These are phyloP conservation scores for Vitis riparia DNA, from an alignment of 164 flowering plant genomes.

Conservation along the genomic window DNA sequence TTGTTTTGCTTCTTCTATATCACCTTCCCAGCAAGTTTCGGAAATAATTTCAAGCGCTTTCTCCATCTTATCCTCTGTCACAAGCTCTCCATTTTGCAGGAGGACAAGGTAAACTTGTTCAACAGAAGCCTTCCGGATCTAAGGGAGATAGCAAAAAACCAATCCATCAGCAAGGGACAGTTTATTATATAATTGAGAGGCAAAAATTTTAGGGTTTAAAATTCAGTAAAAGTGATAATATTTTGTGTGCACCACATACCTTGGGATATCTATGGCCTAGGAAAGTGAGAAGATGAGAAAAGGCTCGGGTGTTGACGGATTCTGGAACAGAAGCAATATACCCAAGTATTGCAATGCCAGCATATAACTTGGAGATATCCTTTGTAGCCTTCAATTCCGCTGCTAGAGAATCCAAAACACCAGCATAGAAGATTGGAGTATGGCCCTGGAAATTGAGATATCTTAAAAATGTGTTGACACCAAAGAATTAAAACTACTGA, in stretches of 20 bases:
- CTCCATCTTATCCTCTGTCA: no score
- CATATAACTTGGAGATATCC: slow-evolving; percentile 78
- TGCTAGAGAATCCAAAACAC: slow-evolving; percentile 64
- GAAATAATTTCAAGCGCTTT: no score
- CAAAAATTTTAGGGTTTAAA: not conserved
- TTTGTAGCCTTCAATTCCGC: slow-evolving; percentile 72
- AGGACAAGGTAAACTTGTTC: slow-evolving; percentile 93
- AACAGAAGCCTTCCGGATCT: slow-evolving; percentile 73
- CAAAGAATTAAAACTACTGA: not conserved
- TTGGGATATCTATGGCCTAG: slow-evolving; percentile 86
- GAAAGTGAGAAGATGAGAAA: slow-evolving; percentile 67
- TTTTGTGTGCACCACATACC: slow-evolving; percentile 26
- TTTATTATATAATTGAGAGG: not conserved
- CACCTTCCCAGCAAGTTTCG: no score
- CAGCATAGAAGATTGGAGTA: slow-evolving; percentile 50
- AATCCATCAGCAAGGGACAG: no score
- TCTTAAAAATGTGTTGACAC: not conserved
- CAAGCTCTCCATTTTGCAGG: slow-evolving; percentile 61
- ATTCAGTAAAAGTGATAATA: not conserved
- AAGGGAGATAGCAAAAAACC: slow-evolving; percentile 4
- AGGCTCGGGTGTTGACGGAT: slow-evolving; percentile 53
- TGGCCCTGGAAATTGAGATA: slow-evolving; percentile 36
- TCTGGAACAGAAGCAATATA: slow-evolving; percentile 68
- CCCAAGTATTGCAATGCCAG: slow-evolving; percentile 90
- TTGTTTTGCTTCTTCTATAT: no score